Evolutionary conservation across 345 rosid species (phyloP), one percentile per base, ranked within the genome.

Genomic region (Syzygium aqueum): DNA sequence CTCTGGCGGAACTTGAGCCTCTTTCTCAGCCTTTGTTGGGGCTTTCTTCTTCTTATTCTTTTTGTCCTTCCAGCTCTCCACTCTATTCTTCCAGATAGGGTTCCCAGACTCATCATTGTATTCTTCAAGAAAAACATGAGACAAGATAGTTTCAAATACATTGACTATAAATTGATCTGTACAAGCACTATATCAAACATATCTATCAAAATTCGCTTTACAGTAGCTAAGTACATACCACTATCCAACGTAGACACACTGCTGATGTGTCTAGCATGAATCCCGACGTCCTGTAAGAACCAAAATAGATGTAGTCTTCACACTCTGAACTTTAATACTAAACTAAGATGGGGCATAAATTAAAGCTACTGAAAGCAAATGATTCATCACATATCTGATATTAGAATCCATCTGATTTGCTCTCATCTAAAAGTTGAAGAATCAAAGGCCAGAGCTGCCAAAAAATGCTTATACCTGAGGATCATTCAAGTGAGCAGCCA

Each of bases 61-160:
- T 91, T 97, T 97, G 63, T 95, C 99, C 93, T 95, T 97, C 99
- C 99, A 96, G 86, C 98, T 97, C 87, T 97, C 99, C 83, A 97
- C 99, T 85, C 99, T 93, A 89, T 95, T 96, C 94, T 96, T 97
- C 99, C 99, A 97, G 65, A 97, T 95, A 10, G 99, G 98, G 53
- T 97, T 97, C 56, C 96, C 99, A 19, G 88, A 92, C 85, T 96
- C 99, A 90, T 96, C 99, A 51, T 94, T 94, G 86, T 94, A 89
- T 87, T 96, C 99, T 97, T 89, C 89, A 90, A 28, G 87, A 87
- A 86, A 88, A 84, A 59, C 67, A 6, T 27, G 63, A 77, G 87
- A 80, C 30, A 73, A 51, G 84, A 57, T 88, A 25, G 87, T 16
- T 59, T 88, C 56, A 59, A 33, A 30, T 22, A 50, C 23, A 28